A percentile compares a stretch with the other conserved stretches of the same genome.
Conservation (phyloP, 75 land plant species). For the Ceratopteris richardii region DNA sequence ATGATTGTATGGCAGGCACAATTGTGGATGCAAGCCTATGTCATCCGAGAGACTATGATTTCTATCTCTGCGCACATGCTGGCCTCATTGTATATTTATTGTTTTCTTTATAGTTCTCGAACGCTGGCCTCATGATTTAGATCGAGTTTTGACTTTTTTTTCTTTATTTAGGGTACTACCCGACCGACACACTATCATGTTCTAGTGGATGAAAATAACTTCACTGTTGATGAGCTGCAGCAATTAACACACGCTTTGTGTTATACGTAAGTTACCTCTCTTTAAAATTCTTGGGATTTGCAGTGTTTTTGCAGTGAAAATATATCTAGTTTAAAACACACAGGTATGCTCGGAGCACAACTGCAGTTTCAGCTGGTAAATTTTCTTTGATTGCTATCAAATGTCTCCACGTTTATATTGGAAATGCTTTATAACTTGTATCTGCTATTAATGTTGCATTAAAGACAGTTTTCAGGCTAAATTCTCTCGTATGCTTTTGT, state of each 20-base stretch:
- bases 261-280: slow-evolving; percentile 44
- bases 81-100: slow-evolving; percentile 48
- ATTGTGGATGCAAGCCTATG: slow-evolving; percentile 60
- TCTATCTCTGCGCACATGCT: slow-evolving; percentile 70
- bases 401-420: too few species aligned
- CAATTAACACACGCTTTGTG: slow-evolving; percentile 41
- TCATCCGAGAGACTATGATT: slow-evolving; percentile 76
- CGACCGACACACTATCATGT: slow-evolving; percentile 71
- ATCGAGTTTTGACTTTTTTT: background rate
- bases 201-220: slow-evolving; percentile 49
- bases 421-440: too few species aligned
- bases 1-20: slow-evolving; percentile 64
- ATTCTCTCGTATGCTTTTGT: background rate
- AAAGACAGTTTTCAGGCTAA: background rate
- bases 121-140: background rate
- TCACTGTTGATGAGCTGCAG: slow-evolving; percentile 52
- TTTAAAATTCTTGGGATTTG: background rate
- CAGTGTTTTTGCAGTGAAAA: background rate
- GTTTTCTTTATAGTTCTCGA: background rate
- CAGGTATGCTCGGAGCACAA: slow-evolving; percentile 71
- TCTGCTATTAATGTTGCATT: background rate
- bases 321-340: background rate
- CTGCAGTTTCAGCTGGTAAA: slow-evolving; percentile 66
- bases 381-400: background rate
- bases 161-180: slow-evolving; percentile 39